Percentiles rank a stretch among this genome's conserved stretches.
Conservation (phyloP, 306 rosid species). For the Hippophae gyantsensis region DNA sequence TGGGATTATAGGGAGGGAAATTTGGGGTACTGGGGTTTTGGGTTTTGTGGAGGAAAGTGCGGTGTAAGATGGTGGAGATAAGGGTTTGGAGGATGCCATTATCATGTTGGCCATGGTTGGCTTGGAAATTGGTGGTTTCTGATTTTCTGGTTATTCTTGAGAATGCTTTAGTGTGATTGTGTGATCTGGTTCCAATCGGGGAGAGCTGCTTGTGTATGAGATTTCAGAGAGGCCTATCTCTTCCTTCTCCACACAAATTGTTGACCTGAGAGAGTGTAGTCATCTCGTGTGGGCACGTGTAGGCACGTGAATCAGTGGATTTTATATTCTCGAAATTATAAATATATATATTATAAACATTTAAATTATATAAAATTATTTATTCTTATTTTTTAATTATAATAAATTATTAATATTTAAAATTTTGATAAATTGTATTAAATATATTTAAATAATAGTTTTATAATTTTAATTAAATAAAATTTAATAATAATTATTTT, state of each 20-base stretch:
- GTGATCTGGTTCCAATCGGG: not conserved
- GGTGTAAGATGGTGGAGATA: constrained; percentile 21
- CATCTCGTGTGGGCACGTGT: constrained; percentile 6
- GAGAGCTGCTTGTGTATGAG: not conserved
- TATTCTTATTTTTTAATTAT: too few species aligned
- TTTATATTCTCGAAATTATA: too few species aligned
- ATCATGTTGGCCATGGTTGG: constrained; percentile 65
- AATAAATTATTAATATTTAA: too few species aligned
- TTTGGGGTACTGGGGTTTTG: constrained; percentile 31
- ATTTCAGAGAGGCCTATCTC: constrained; percentile 32
- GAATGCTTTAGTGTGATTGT: not conserved
- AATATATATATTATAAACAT: too few species aligned
- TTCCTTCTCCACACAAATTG: constrained; percentile 61
- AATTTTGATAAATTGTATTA: too few species aligned
- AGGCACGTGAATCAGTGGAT: too few species aligned
- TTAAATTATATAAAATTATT: too few species aligned
- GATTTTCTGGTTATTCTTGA: not conserved
- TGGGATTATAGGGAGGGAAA: constrained; percentile 34
- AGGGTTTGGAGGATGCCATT: constrained; percentile 64
- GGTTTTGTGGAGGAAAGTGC: constrained; percentile 21
- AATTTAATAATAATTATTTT: too few species aligned
- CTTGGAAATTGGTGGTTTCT: not conserved
- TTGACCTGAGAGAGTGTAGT: not conserved
- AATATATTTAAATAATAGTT: too few species aligned
- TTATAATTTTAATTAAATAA: too few species aligned